Evolutionary conservation across 1,284 basidiomycete genomes (phyloP), one percentile per base, ranked within the genome.

Genomic region (Leccinum insolens): DNA sequence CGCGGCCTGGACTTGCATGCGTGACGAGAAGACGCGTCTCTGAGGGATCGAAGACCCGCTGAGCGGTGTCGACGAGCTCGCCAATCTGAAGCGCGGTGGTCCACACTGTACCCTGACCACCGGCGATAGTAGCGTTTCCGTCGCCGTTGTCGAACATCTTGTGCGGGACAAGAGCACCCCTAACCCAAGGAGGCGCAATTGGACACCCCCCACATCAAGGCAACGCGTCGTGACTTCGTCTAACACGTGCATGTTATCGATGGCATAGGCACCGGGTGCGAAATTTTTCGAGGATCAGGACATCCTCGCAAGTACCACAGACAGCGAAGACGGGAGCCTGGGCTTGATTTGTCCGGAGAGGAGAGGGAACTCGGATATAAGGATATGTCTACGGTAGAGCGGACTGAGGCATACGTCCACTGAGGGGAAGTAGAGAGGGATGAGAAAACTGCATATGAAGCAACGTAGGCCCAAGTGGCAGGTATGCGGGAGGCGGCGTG

Each of bases 81-180:
- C 98, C 98, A 58, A 99, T 94, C 80, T 99, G 98, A 31, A 99
- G 86, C 6, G 95, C 94, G 0, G 97, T 99, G 0, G 95, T 95
- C 98, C 98, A 99, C 92, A 99, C 98, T 25, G 96, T 99, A 34
- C 98, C 98, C 77, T 95, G 94, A 2, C 95, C 97, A 59, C 98
- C 98, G 0, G 98, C 97, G 71, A 99, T 98, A 12, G 97, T 98
- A 3, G 95, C 96, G 62, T 85, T 89, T 2, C 96, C 97, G 65
- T 97, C 95, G 2, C 98, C 95, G 71, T 96, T 37, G 34, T 37
- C 34, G 9, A 37, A 37, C 34, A 37, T 37, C 34, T 37, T 37
- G 34, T 37, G 34, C 34, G 34, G 34, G 34, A 37, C 34, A 37
- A 37, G 34, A 37, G 34, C 34, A 37, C 34, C 34, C 34, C 34